phyloP scores from a whole-genome alignment of 176 grass and related monocot genomes.

The Elaeis guineensis region DNA sequence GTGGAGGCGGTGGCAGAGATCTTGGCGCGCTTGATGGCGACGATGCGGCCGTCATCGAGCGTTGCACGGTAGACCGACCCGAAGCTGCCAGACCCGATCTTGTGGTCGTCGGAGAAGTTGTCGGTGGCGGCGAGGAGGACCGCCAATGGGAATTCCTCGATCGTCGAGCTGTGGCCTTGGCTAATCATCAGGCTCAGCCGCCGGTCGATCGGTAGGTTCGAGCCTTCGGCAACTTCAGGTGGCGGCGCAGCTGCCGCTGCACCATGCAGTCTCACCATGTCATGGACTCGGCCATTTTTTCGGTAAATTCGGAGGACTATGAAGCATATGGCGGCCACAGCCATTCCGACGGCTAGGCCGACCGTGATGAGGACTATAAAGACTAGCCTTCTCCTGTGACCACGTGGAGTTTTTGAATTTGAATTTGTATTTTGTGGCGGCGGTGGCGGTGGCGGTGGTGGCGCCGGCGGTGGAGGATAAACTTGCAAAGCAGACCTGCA shows the following conservation, averaged over 20 bases:
- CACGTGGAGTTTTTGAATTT: not conserved
- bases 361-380: conserved; percentile 22
- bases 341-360: not conserved
- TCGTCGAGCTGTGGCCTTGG: conserved; percentile 31
- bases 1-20: not conserved
- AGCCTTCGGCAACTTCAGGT: conserved; percentile 7
- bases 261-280: conserved; percentile 10
- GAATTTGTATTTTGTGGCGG: too few species aligned
- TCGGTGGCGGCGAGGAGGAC: conserved; percentile 40
- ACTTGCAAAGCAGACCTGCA: conserved; percentile 29
- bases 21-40: conserved; percentile 75
- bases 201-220: not conserved
- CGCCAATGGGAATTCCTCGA: conserved; percentile 48
- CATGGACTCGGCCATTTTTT: conserved; percentile 23
- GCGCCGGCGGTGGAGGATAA: not conserved
- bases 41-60: conserved; percentile 46
- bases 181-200: conserved; percentile 18
- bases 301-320: not conserved
- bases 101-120: conserved; percentile 48
- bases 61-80: conserved; percentile 79
- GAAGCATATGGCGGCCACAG: conserved; percentile 5
- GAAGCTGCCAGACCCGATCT: conserved; percentile 80
- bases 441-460: not conserved
- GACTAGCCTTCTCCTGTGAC: conserved; percentile 9
- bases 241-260: not conserved